A percentile compares a stretch with the other conserved stretches of the same genome.
Conservation (phyloP, 225 moss, liverwort and hornwort genomes). For the Anthoceros angustus region DNA sequence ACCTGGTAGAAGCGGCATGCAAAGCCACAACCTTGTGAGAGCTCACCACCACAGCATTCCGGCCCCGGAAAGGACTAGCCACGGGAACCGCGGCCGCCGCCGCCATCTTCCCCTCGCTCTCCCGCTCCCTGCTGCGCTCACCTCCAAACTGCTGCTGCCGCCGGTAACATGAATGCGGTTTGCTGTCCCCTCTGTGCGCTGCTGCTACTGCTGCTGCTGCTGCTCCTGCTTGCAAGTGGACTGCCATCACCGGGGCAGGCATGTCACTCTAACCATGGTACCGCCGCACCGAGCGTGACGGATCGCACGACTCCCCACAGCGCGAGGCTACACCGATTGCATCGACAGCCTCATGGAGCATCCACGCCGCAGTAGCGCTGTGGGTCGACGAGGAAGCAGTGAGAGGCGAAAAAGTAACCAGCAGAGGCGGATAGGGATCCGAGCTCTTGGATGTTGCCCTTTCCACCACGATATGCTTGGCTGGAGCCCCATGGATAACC, state of each 20-base stretch:
- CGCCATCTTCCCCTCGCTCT: not conserved
- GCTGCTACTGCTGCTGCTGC: not conserved
- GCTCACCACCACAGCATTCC: not conserved
- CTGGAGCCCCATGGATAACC: no score
- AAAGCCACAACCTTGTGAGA: not conserved
- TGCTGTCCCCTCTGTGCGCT: not conserved
- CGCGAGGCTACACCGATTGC: not conserved
- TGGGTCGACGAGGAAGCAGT: not conserved
- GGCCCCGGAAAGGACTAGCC: not conserved
- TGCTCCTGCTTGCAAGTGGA: not conserved
- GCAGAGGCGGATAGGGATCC: conserved; percentile 4
- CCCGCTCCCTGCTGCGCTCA: not conserved
- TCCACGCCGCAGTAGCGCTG: not conserved
- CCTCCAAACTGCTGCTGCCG: not conserved
- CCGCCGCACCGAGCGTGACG: not conserved
- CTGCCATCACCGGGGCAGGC: not conserved
- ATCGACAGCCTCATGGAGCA: not conserved
- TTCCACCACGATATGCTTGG: not conserved
- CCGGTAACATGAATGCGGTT: no score
- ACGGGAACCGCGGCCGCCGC: conserved; percentile 1
- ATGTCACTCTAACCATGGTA: not conserved
- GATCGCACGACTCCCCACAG: not conserved
- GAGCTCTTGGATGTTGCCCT: not conserved
- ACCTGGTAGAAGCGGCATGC: conserved; percentile 3
- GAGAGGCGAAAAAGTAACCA: not conserved